Evolutionary conservation across 1,284 basidiomycete species (phyloP).

Genomic region (Sparassis latifolia): DNA sequence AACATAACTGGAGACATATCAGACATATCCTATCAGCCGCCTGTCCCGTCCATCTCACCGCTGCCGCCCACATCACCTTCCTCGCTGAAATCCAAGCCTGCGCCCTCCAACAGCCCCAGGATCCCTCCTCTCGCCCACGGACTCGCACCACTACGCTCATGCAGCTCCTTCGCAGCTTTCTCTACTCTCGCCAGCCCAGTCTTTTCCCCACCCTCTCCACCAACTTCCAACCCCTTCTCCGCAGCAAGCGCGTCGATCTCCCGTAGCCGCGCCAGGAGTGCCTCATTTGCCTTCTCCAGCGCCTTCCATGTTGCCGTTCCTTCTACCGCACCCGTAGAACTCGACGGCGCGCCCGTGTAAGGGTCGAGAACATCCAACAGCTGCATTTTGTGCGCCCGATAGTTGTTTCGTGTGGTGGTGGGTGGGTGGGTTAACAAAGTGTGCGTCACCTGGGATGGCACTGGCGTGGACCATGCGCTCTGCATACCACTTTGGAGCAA

Average conservation of each 20-base stretch:
- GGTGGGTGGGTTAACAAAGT: constrained; percentile 33
- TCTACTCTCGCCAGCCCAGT: constrained; percentile 47
- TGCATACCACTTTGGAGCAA: background rate
- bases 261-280: constrained; percentile 45
- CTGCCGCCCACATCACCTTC: background rate
- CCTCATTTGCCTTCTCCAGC: constrained; percentile 36
- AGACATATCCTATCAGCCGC: too few species aligned
- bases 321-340: constrained; percentile 1
- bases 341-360: constrained; percentile 3
- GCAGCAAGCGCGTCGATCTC: constrained; percentile 43
- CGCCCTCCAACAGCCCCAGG: constrained; percentile 38
- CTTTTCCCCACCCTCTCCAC: constrained; percentile 35
- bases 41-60: too few species aligned
- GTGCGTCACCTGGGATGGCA: constrained; percentile 22
- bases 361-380: constrained; percentile 31
- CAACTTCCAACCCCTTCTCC: constrained; percentile 32
- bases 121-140: constrained; percentile 28
- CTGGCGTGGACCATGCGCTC: background rate
- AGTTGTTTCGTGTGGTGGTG: constrained; percentile 29
- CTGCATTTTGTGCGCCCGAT: constrained; percentile 32
- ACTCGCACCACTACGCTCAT: constrained; percentile 6
- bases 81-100: constrained; percentile 23
- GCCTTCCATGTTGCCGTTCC: constrained; percentile 15
- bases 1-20: too few species aligned
- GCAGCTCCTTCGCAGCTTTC: constrained; percentile 35